phyloP scores from a whole-genome alignment of 2,329 filamentous ascomycete species.

The Cylindrodendrum hubeiense region DNA sequence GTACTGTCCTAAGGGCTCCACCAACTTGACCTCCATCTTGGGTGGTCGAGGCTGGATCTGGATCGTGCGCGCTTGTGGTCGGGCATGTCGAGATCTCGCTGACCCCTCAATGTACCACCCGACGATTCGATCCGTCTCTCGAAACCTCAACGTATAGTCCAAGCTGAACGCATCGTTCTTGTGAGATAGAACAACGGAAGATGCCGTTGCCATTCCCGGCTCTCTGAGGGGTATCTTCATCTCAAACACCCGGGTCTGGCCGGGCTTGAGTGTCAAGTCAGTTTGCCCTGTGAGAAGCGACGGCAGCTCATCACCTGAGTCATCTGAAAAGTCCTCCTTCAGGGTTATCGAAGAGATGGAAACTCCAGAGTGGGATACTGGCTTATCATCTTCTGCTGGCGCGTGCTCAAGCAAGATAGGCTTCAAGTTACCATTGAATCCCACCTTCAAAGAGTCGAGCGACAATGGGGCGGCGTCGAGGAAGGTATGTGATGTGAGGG shows the following conservation, averaged over 20 bases:
- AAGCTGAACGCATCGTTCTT: constrained; percentile 75
- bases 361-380: constrained; percentile 12
- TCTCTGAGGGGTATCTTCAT: constrained; percentile 82
- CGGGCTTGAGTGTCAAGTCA: constrained; percentile 75
- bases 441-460: constrained; percentile 64
- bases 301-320: constrained; percentile 45
- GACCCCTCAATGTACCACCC: constrained; percentile 64
- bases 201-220: constrained; percentile 79
- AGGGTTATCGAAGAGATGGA: constrained; percentile 47
- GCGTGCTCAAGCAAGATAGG: constrained; percentile 65
- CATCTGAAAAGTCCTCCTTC: constrained; percentile 46
- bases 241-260: constrained; percentile 77
- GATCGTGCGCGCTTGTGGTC: constrained; percentile 67
- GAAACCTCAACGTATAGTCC: constrained; percentile 71
- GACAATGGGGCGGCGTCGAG: constrained; percentile 63
- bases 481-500: constrained; percentile 68
- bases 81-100: constrained; percentile 59
- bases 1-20: constrained; percentile 75
- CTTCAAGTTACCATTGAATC: constrained; percentile 70
- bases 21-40: constrained; percentile 83
- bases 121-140: constrained; percentile 54
- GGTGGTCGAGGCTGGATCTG: constrained; percentile 89
- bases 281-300: constrained; percentile 64
- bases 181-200: constrained; percentile 73
- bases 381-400: constrained; percentile 21